Conservation (phyloP, 2,329 filamentous ascomycete species). For the Davidsoniella virescens region DNA sequence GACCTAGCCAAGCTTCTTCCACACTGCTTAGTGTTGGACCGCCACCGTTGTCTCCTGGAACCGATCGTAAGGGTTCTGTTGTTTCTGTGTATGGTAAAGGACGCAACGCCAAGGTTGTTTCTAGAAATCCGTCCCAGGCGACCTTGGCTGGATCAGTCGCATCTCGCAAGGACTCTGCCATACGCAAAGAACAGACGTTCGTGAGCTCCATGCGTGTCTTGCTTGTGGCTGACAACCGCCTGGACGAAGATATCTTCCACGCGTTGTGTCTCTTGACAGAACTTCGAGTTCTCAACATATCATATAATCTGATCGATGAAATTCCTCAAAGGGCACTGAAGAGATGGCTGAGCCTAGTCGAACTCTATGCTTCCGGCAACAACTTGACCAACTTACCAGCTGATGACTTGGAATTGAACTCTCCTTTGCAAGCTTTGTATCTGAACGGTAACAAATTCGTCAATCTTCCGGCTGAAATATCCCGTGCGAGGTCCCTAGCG, state of each 20-base stretch:
- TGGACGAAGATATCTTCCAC: slow-evolving; percentile 91
- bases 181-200: slow-evolving; percentile 73
- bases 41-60: slow-evolving; percentile 44
- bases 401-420: slow-evolving; percentile 73
- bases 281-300: slow-evolving; percentile 76
- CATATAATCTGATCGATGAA: slow-evolving; percentile 80
- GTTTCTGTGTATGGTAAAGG: slow-evolving; percentile 66
- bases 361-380: slow-evolving; percentile 90
- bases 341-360: slow-evolving; percentile 76
- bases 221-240: slow-evolving; percentile 80
- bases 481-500: slow-evolving; percentile 79
- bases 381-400: slow-evolving; percentile 80
- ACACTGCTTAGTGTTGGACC: slow-evolving; percentile 60
- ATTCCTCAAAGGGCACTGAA: slow-evolving; percentile 78
- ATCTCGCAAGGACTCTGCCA: slow-evolving; percentile 71
- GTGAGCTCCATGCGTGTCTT: slow-evolving; percentile 69
- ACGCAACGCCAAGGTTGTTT: slow-evolving; percentile 73
- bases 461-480: slow-evolving; percentile 85
- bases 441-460: slow-evolving; percentile 98
- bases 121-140: slow-evolving; percentile 37
- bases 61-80: slow-evolving; percentile 64
- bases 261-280: slow-evolving; percentile 71
- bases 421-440: slow-evolving; percentile 73
- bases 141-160: slow-evolving; percentile 31
- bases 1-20: slow-evolving; percentile 73